phyloP scores from a whole-genome alignment of 228 moss, liverwort and hornwort species.

The Sphagnum magellanicum region DNA sequence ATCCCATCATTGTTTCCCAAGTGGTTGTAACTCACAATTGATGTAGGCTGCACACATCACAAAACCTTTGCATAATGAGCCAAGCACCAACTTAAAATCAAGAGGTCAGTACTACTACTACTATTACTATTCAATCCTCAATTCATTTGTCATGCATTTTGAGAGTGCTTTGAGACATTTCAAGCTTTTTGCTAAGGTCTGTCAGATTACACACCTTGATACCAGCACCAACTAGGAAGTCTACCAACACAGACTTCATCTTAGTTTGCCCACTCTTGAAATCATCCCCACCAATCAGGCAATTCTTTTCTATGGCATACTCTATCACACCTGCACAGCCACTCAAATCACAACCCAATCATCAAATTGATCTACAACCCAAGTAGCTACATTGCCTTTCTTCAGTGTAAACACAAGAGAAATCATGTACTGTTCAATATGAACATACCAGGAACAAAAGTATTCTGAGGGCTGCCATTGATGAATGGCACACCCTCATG shows the following conservation, averaged over 20 bases:
- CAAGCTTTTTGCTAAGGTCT: too few species aligned
- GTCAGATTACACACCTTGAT: conserved; percentile 52
- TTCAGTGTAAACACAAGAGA: too few species aligned
- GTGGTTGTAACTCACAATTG: conserved; percentile 98
- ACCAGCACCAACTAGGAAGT: conserved; percentile 92
- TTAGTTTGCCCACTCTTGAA: conserved; percentile 99
- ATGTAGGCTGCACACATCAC: conserved; percentile 59
- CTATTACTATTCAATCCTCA: too few species aligned
- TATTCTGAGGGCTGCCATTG: conserved; percentile 94
- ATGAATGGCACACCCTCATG: conserved; percentile 89
- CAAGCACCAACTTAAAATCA: too few species aligned
- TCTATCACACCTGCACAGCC: conserved; percentile 65
- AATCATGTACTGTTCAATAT: too few species aligned
- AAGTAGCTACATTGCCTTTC: too few species aligned
- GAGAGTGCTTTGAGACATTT: too few species aligned
- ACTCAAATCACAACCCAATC: not conserved
- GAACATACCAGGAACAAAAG: conserved; percentile 74
- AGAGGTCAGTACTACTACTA: too few species aligned
- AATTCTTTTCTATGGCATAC: conserved; percentile 72
- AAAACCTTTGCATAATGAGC: not conserved
- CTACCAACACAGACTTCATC: conserved; percentile 97
- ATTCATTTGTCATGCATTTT: too few species aligned
- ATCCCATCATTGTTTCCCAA: conserved; percentile 99
- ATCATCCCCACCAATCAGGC: conserved; percentile 86
- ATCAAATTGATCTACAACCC: too few species aligned